A percentile compares a stretch with the other conserved stretches of the same genome.
phyloP scores from a whole-genome alignment of 371 early-diverging fungal genomes.

The Mucor velutinosus region DNA sequence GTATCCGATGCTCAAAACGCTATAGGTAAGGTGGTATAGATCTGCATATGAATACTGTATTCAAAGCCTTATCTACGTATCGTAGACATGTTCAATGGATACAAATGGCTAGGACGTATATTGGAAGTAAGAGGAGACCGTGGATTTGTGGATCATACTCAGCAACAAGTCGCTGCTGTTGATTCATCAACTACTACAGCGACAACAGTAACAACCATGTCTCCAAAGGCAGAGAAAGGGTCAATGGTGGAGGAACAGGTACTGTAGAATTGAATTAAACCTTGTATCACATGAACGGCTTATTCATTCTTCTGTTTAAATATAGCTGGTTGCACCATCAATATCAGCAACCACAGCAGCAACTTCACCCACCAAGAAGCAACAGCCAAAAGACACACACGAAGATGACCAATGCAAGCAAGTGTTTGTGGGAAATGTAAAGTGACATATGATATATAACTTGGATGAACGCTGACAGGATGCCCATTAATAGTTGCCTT shows the following conservation, averaged over 20 bases:
- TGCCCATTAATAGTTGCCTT: slow-evolving; percentile 59
- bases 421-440: slow-evolving; percentile 71
- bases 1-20: slow-evolving; percentile 73
- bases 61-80: not conserved
- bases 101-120: slow-evolving; percentile 71
- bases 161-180: not conserved
- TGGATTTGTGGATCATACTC: slow-evolving; percentile 29
- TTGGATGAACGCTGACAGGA: not conserved
- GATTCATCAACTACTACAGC: not conserved
- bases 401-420: slow-evolving; percentile 25
- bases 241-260: not conserved
- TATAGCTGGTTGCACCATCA: not conserved
- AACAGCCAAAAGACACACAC: not conserved
- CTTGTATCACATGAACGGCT: not conserved
- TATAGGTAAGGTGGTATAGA: slow-evolving; percentile 44
- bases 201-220: not conserved
- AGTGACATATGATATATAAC: not conserved
- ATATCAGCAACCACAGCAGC: not conserved
- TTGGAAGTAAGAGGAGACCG: slow-evolving; percentile 76
- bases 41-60: not conserved
- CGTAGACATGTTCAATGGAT: slow-evolving; percentile 68
- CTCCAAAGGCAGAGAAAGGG: not conserved
- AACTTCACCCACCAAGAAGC: not conserved
- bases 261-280: not conserved
- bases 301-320: not conserved